Evolutionary conservation across 78 protist species (phyloP).

Genomic region (Polysphondylium violaceum): DNA sequence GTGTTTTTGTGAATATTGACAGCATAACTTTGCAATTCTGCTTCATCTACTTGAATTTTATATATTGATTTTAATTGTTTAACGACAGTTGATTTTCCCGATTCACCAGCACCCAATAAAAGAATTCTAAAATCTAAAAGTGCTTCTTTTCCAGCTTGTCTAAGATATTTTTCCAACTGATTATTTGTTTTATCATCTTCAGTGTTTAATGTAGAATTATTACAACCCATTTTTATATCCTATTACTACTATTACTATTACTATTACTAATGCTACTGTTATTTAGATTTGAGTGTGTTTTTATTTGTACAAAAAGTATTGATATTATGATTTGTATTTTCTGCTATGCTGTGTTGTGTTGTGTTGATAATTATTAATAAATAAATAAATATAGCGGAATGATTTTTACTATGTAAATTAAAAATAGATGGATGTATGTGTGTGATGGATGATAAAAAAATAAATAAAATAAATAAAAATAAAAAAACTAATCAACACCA

Average conservation of each 20-base stretch:
- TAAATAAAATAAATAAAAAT: too few species aligned
- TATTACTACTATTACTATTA: background rate
- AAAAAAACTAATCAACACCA: too few species aligned
- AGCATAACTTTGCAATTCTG: slow-evolving; percentile 74
- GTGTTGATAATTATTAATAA: too few species aligned
- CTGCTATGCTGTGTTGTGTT: background rate
- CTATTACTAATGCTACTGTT: too few species aligned
- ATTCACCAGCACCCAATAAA: slow-evolving; percentile 85
- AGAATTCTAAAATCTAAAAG: slow-evolving; percentile 63
- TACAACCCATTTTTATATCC: slow-evolving; percentile 53
- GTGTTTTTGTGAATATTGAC: slow-evolving; percentile 79
- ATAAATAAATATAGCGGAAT: too few species aligned
- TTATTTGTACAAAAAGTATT: too few species aligned
- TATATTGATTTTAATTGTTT: slow-evolving; percentile 82
- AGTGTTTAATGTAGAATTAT: background rate
- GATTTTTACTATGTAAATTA: too few species aligned
- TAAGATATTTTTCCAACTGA: slow-evolving; percentile 36
- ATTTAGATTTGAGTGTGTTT: background rate
- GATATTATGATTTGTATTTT: background rate
- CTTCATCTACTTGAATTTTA: slow-evolving; percentile 78
- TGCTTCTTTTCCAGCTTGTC: slow-evolving; percentile 67
- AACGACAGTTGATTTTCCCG: slow-evolving; percentile 84
- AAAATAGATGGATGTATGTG: too few species aligned
- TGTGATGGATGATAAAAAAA: too few species aligned
- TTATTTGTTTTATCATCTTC: slow-evolving; percentile 29